phyloP scores from a whole-genome alignment of 192 early-diverging fungal species.

The Phlyctochytrium planicorne region DNA sequence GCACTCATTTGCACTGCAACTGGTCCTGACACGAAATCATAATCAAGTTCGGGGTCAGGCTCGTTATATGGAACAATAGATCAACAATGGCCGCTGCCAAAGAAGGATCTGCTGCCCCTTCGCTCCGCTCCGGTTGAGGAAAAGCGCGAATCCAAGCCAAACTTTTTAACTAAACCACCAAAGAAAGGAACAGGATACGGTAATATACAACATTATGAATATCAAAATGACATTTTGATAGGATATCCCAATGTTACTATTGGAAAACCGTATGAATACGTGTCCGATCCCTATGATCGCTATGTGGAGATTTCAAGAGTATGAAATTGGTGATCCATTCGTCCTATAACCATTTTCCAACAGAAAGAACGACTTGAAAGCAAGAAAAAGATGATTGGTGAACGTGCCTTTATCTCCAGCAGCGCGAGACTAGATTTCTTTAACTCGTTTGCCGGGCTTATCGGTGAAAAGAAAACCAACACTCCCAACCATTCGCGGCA shows the following conservation, averaged over 20 bases:
- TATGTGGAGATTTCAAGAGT: slow-evolving; percentile 20
- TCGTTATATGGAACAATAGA: slow-evolving; percentile 55
- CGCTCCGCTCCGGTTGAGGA: slow-evolving; percentile 20
- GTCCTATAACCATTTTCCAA: background rate
- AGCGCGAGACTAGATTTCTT: slow-evolving; percentile 43
- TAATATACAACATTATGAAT: slow-evolving; percentile 15
- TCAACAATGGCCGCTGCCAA: slow-evolving; percentile 55
- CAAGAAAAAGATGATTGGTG: slow-evolving; percentile 46
- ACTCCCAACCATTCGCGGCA: background rate
- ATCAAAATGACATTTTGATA: slow-evolving; percentile 7
- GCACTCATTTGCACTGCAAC: background rate
- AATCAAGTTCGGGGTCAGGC: slow-evolving; percentile 50
- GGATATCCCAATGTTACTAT: slow-evolving; percentile 54
- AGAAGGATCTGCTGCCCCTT: slow-evolving; percentile 28
- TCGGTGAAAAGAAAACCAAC: slow-evolving; percentile 11
- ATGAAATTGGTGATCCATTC: background rate
- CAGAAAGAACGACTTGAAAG: slow-evolving; percentile 40
- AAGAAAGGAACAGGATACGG: slow-evolving; percentile 58
- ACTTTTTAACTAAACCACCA: slow-evolving; percentile 53
- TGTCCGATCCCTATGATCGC: slow-evolving; percentile 49
- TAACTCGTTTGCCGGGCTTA: slow-evolving; percentile 42
- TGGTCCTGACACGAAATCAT: too few species aligned
- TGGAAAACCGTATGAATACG: slow-evolving; percentile 51
- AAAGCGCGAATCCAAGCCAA: slow-evolving; percentile 37
- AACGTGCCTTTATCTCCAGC: slow-evolving; percentile 44